A percentile compares a stretch with the other conserved stretches of the same genome.
Conservation (phyloP, 306 rosid genomes). For the Cucurbita maxima region DNA sequence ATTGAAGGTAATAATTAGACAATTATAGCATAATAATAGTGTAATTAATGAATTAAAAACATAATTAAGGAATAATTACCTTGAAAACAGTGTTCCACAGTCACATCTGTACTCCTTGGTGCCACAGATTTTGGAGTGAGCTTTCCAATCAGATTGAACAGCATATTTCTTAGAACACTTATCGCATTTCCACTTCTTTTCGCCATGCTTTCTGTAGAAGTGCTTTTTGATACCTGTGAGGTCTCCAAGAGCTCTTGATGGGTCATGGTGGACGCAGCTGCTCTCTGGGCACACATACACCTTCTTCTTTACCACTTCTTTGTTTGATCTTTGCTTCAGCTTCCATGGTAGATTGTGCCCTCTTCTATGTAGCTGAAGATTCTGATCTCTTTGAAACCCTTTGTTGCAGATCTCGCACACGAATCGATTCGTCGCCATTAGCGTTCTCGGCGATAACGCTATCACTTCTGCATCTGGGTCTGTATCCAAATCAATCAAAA, state of each 20-base stretch:
- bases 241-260: constrained; percentile 13
- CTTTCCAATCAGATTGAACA: constrained; percentile 20
- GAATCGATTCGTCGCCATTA: constrained; percentile 14
- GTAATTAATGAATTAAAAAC: not conserved
- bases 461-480: constrained; percentile 18
- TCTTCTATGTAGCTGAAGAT: constrained; percentile 11
- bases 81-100: constrained; percentile 16
- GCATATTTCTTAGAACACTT: constrained; percentile 18
- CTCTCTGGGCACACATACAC: constrained; percentile 13
- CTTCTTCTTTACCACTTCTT: constrained; percentile 15
- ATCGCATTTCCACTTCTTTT: constrained; percentile 19
- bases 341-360: constrained; percentile 21
- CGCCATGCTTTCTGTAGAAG: constrained; percentile 16
- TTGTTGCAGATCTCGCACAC: constrained; percentile 16
- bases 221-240: constrained; percentile 15
- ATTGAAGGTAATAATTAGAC: not conserved
- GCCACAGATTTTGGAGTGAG: constrained; percentile 17
- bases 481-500: not conserved
- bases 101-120: constrained; percentile 15
- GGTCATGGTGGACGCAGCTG: constrained; percentile 14
- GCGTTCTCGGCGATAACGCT: constrained; percentile 12
- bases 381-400: constrained; percentile 16
- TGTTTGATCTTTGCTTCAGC: constrained; percentile 10
- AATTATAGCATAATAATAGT: not conserved
- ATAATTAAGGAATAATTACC: not conserved